phyloP scores from a whole-genome alignment of 2,329 filamentous ascomycete species.

The Penicillium palitans region DNA sequence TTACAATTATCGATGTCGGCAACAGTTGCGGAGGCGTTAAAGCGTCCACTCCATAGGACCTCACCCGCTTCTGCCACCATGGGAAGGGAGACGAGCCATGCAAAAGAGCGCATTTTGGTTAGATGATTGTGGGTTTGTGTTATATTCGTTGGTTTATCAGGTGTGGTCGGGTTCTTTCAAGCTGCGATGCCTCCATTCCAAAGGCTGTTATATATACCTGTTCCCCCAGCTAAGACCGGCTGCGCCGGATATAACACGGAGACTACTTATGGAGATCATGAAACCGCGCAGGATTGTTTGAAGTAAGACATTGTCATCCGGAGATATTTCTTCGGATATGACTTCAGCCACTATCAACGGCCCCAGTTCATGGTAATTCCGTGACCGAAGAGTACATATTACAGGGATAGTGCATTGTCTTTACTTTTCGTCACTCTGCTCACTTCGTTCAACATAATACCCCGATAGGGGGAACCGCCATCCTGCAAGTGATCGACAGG shows the following conservation, averaged over 20 bases:
- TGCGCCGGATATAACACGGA: slow-evolving; percentile 2
- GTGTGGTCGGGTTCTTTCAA: neutral
- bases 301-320: neutral
- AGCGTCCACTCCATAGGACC: slow-evolving; percentile 31
- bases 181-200: neutral
- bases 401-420: neutral
- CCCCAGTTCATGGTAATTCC: neutral
- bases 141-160: no score
- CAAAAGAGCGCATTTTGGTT: neutral
- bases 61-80: slow-evolving; percentile 21
- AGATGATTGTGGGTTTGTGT: neutral
- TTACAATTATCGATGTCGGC: slow-evolving; percentile 30
- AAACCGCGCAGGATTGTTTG: neutral
- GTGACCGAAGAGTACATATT: neutral
- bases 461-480: neutral
- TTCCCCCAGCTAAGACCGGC: no score
- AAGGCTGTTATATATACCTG: neutral
- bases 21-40: slow-evolving; percentile 26
- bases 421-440: neutral
- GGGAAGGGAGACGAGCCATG: slow-evolving; percentile 6
- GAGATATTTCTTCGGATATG: neutral
- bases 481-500: neutral
- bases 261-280: neutral
- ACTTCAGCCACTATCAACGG: neutral
- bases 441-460: neutral